Evolutionary conservation across 2,329 filamentous ascomycete species (phyloP), one percentile per base, ranked within the genome.

Genomic region (Venturia nashicola): DNA sequence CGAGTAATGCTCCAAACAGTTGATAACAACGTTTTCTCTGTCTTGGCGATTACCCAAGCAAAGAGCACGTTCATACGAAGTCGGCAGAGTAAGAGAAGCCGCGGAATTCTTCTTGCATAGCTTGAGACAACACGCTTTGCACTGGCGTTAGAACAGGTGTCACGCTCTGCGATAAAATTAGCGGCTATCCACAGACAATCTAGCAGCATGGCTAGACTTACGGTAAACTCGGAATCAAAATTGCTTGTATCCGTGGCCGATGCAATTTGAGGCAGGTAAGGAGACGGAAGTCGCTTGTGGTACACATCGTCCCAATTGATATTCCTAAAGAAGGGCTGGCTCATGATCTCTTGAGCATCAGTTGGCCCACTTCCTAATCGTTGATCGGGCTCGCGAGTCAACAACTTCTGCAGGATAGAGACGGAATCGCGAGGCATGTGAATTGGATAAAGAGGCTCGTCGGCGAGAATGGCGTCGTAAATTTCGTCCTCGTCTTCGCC

Each of bases 271-370:
- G 94, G 94, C 75, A 92, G 76, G 79, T 97, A 97, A 0, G 94
- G 94, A 63, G 94, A 89, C 62, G 86, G 83, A 23, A 97, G 86
- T 43, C 91, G 85, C 84, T 97, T 99, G 78, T 97, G 85, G 76
- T 97, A 97, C 66, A 99, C 91, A 73, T 99, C 94, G 68, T 99
- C 94, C 94, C 94, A 99, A 77, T 94, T 96, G 75, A 97, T 90
- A 74, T 94, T 96, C 67, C 91, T 83, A 81, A 99, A 99, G 82
- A 99, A 99, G 1, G 94, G 90, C 75, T 99, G 94, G 73, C 87
- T 95, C 94, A 99, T 99, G 72, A 99, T 89, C 76, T 99, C 94
- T 76, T 97, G 92, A 3, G 94, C 94, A 76, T 99, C 94, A 0
- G 94, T 97, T 2, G 94, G 93, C 3, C 94, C 94, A 69, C 91